Evolutionary conservation across 2,329 filamentous ascomycete species (phyloP).

Genomic region (Chrysoporthe cubensis): DNA sequence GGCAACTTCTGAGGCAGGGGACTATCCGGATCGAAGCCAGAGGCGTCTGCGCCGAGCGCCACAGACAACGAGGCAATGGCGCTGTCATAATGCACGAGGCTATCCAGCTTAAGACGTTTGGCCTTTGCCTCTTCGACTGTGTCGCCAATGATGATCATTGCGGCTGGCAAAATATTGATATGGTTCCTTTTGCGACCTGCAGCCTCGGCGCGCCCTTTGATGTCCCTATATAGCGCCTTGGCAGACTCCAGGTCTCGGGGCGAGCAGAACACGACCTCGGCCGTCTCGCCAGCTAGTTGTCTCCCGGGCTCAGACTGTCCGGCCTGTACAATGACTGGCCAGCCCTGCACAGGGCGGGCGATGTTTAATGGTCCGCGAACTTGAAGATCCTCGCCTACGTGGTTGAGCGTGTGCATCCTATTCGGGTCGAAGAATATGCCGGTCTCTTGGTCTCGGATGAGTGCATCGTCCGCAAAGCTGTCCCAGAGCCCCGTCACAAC

Average conservation of each 20-base stretch:
- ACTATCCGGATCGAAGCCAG: conserved; percentile 51
- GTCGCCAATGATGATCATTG: conserved; percentile 54
- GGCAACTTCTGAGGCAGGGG: conserved; percentile 53
- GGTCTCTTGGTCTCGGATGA: conserved; percentile 50
- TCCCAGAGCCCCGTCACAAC: conserved; percentile 58
- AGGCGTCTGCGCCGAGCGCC: conserved; percentile 50
- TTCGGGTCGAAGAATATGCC: conserved; percentile 55
- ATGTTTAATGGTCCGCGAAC: conserved; percentile 56
- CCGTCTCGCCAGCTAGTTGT: conserved; percentile 56
- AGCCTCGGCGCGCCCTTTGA: conserved; percentile 50
- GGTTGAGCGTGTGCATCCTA: conserved; percentile 56
- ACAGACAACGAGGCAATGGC: conserved; percentile 57
- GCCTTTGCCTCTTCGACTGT: conserved; percentile 51
- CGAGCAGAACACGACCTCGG: conserved; percentile 57
- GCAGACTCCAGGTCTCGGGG: conserved; percentile 49
- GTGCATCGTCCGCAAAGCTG: conserved; percentile 59
- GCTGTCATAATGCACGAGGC: conserved; percentile 57
- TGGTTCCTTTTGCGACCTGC: conserved; percentile 50
- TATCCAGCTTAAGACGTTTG: conserved; percentile 54
- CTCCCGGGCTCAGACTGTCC: conserved; percentile 56
- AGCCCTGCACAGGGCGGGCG: conserved; percentile 55
- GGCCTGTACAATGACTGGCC: conserved; percentile 60
- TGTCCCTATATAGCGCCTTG: conserved; percentile 54
- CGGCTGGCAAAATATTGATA: conserved; percentile 57
- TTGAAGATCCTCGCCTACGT: conserved; percentile 51